Percentiles rank a stretch among this genome's conserved stretches.
Evolutionary conservation across 257 asterid species (phyloP).

Genomic region (Nicotiana tabacum): DNA sequence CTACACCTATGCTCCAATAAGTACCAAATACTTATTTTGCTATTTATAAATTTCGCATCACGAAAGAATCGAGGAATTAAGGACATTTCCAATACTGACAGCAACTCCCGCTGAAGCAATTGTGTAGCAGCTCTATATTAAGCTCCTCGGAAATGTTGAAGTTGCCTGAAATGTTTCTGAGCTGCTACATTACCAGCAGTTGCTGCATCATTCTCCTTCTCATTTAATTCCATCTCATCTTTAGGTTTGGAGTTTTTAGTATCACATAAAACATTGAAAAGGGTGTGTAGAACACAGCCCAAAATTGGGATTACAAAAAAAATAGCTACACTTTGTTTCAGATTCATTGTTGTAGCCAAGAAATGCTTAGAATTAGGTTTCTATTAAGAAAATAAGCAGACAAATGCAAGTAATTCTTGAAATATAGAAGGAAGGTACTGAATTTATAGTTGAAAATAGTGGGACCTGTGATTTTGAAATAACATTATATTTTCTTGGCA

Average conservation of each 20-base stretch:
- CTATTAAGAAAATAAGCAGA: neutral
- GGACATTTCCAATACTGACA: too few species aligned
- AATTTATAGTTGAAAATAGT: neutral
- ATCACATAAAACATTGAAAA: neutral
- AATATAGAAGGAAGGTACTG: neutral
- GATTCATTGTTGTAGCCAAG: neutral
- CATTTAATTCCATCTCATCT: neutral
- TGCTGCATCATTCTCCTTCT: neutral
- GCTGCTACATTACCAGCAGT: conserved; percentile 15
- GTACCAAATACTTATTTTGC: too few species aligned
- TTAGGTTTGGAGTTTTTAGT: neutral
- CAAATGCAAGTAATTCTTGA: neutral
- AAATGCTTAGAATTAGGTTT: neutral
- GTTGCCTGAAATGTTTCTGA: conserved; percentile 31
- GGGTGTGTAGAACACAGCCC: neutral
- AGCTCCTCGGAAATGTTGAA: conserved; percentile 20
- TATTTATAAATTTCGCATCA: too few species aligned
- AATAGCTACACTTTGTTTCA: neutral
- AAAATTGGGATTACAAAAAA: conserved; percentile 10
- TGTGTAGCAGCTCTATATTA: neutral
- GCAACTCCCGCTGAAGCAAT: too few species aligned
- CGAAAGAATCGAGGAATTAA: too few species aligned
- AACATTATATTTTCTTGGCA: neutral
- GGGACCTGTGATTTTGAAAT: neutral
- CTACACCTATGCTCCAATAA: too few species aligned